A percentile compares a stretch with the other conserved stretches of the same genome.
Evolutionary conservation across 2,329 filamentous ascomycete genomes (phyloP).

Genomic region (Ceratocystis papillata): DNA sequence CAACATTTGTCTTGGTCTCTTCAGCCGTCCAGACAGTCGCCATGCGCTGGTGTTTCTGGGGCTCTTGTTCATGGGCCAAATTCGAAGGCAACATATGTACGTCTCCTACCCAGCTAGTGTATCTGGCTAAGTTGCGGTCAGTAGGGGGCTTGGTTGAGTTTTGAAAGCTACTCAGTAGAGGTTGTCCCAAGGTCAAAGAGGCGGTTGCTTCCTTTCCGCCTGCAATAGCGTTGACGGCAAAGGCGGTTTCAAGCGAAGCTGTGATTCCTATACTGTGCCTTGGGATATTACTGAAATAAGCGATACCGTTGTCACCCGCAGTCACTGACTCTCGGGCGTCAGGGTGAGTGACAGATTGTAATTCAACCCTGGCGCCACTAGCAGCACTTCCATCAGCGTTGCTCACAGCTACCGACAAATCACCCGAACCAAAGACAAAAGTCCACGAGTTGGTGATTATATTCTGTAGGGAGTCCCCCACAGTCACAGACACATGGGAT

Average conservation of each 20-base stretch:
- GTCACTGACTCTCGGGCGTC: conserved; percentile 12
- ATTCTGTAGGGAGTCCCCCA: conserved; percentile 15
- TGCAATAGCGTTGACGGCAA: conserved; percentile 15
- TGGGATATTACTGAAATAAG: conserved; percentile 15
- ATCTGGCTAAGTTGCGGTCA: conserved; percentile 3
- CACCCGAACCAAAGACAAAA: conserved; percentile 14
- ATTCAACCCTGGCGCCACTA: conserved; percentile 12
- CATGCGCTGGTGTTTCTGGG: neutral
- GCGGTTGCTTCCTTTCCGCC: conserved; percentile 14
- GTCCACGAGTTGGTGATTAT: conserved; percentile 18
- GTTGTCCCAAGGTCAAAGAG: neutral
- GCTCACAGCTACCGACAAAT: conserved; percentile 14
- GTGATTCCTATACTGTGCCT: conserved; percentile 20
- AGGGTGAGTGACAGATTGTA: conserved; percentile 13
- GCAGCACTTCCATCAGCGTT: conserved; percentile 12
- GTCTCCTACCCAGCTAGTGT: neutral
- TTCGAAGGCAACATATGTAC: conserved; percentile 1
- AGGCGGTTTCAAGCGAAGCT: conserved; percentile 14
- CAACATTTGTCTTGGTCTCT: neutral
- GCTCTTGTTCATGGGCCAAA: neutral
- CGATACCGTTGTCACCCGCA: conserved; percentile 11
- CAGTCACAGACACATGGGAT: conserved; percentile 20
- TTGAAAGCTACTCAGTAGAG: neutral
- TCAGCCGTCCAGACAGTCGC: conserved; percentile 15
- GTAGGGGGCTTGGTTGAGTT: neutral